These are phyloP conservation scores for Trichosporon sp. DNA, from an alignment of 1,284 basidiomycete species.

Conservation along the genomic window DNA sequence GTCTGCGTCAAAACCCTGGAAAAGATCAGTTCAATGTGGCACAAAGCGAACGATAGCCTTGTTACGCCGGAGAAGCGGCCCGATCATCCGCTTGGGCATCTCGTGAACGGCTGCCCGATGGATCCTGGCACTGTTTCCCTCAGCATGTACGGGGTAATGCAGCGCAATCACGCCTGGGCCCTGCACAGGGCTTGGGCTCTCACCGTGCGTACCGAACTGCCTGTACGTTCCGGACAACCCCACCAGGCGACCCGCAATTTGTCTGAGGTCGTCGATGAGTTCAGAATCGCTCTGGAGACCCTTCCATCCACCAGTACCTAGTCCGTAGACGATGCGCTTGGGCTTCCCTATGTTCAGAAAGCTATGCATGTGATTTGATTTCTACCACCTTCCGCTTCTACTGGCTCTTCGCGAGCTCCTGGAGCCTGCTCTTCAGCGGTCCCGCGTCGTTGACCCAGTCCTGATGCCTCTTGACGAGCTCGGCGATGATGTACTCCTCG, in stretches of 20 bases:
- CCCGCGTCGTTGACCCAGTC: conserved; percentile 56
- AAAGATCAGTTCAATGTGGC: neutral
- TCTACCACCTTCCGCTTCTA: neutral
- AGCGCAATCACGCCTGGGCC: neutral
- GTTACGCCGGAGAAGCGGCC: neutral
- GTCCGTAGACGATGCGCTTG: no score
- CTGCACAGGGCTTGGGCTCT: neutral
- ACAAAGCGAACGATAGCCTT: neutral
- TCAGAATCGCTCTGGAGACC: no score
- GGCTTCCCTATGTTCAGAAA: neutral
- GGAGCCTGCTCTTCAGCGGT: neutral
- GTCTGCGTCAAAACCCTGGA: neutral
- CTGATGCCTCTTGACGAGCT: conserved; percentile 68
- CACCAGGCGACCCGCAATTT: no score
- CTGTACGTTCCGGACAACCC: no score
- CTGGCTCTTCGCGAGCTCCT: neutral
- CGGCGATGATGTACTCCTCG: conserved; percentile 81
- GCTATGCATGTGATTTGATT: neutral
- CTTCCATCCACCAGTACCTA: no score
- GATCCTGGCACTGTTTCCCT: neutral
- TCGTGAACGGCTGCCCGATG: neutral
- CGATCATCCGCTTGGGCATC: neutral
- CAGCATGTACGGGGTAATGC: neutral
- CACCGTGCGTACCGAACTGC: no score
- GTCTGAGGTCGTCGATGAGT: no score